Evolutionary conservation across 495 filamentous ascomycete species (phyloP).

Genomic region (Parathielavia hyrcaniae): DNA sequence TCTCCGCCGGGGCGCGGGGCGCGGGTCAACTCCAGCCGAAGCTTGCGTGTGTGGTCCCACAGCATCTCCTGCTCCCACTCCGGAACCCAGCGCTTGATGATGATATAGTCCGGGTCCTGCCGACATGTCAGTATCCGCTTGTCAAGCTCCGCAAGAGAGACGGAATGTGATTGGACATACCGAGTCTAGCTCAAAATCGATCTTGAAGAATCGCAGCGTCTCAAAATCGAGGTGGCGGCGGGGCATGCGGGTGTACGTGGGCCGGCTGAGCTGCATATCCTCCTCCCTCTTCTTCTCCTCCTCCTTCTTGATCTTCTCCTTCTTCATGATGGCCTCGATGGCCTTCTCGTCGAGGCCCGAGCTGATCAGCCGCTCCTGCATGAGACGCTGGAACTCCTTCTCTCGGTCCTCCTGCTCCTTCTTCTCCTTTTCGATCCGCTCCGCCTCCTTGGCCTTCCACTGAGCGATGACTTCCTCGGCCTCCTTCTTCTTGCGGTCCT

Average conservation of each 20-base stretch:
- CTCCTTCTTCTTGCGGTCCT: constrained; percentile 43
- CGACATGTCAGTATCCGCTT: background rate
- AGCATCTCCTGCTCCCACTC: constrained; percentile 67
- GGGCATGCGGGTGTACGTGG: constrained; percentile 54
- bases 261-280: constrained; percentile 31
- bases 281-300: constrained; percentile 28
- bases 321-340: constrained; percentile 48
- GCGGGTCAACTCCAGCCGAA: constrained; percentile 50
- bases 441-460: constrained; percentile 50
- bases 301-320: constrained; percentile 42
- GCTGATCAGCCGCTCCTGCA: constrained; percentile 45
- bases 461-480: constrained; percentile 52
- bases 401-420: constrained; percentile 45
- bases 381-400: constrained; percentile 45
- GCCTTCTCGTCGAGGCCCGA: constrained; percentile 48
- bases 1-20: constrained; percentile 27
- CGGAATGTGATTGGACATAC: constrained; percentile 29
- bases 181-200: constrained; percentile 49
- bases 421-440: constrained; percentile 42
- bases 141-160: background rate
- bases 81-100: constrained; percentile 71
- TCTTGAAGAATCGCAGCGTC: constrained; percentile 45
- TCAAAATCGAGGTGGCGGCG: constrained; percentile 51
- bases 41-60: constrained; percentile 61
- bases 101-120: constrained; percentile 60